Evolutionary conservation across 208 protist genomes (phyloP).

Genomic region (Crithidia expoeki): DNA sequence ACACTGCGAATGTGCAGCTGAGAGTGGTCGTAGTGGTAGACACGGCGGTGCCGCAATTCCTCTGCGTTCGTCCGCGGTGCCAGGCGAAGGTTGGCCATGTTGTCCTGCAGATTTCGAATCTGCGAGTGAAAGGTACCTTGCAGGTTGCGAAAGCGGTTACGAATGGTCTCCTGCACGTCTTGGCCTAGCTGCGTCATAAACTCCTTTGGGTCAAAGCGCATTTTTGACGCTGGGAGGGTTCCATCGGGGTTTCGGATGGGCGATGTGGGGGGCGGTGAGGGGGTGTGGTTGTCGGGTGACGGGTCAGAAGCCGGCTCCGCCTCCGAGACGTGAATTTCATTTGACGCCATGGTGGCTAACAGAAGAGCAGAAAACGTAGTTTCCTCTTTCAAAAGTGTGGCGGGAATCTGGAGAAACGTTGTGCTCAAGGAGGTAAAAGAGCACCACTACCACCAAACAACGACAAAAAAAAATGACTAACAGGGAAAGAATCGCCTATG

Average conservation of each 20-base stretch:
- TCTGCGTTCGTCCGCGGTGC: background rate
- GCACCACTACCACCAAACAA: too few relatives aligned
- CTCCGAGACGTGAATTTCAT: constrained; percentile 16
- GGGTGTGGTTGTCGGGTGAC: background rate
- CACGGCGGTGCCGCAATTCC: constrained; percentile 15
- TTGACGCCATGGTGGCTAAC: constrained; percentile 1
- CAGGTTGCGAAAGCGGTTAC: constrained; percentile 27
- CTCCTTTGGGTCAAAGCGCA: constrained; percentile 8
- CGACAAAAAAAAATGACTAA: background rate
- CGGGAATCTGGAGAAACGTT: too few relatives aligned
- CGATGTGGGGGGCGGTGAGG: background rate
- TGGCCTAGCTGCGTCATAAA: constrained; percentile 25
- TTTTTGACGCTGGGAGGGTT: constrained; percentile 3
- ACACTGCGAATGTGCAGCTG: constrained; percentile 39
- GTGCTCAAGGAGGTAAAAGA: too few relatives aligned
- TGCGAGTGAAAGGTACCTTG: constrained; percentile 33
- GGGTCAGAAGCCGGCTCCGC: background rate
- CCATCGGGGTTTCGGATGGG: constrained; percentile 6
- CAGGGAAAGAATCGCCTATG: background rate
- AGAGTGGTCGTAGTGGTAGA: constrained; percentile 31
- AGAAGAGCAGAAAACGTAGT: background rate
- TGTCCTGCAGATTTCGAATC: constrained; percentile 38
- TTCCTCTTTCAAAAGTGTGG: too few relatives aligned
- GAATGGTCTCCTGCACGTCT: constrained; percentile 19
- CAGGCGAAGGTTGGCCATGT: constrained; percentile 36